Base-by-base conservation (phyloP, 139 green algal species). In the Parachlorella kessleri region DNA sequence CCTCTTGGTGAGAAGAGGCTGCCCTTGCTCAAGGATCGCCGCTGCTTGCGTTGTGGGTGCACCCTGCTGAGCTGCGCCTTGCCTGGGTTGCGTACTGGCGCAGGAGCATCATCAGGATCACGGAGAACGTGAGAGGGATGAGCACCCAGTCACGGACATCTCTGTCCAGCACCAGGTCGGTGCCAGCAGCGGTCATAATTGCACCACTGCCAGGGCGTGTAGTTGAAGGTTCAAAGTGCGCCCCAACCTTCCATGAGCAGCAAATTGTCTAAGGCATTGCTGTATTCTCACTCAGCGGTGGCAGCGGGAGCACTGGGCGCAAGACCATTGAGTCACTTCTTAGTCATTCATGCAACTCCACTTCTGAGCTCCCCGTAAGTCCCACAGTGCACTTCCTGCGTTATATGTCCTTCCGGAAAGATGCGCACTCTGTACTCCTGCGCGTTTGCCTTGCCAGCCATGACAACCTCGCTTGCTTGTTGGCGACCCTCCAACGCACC, bases 111-210 rank as follows among this genome's bases (percentile, higher is more conserved):
- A 98, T 96, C 2, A 98, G 83, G 4, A 96, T 72, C 30, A 98
- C 95, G 66, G 87, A 89, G 1, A 94, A 28, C 2, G 94, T 98
- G 9, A 98, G 83, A 1, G 95, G 95, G 26, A 98, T 89, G 40
- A 98, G 91, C 26, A 98, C 93, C 94, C 94, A 98, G 85, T 96
- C 83, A 23, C 94, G 81, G 8, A 98, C 90, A 36, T 91, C 83
- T 4, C 81, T 64, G 72, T 97, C 93, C 9, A 98, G 82, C 33
- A 94, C 87, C 5, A 97, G 75, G 42, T 88, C 83, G n/a, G 63
- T 28, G 48, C 48, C 10, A 59, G 48, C 10, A 59, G 10, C 10
- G 48, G 18, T 18, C 10, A 59, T 59, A 10, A 28, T 10, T 10
- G 10, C 10, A 59, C 18, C 48, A 59, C 10, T 10, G 48, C 10